A percentile compares a stretch with the other conserved stretches of the same genome.
These are phyloP conservation scores for Cladosporium sp. DNA, from an alignment of 2,329 filamentous ascomycete genomes.

Conservation along the genomic window DNA sequence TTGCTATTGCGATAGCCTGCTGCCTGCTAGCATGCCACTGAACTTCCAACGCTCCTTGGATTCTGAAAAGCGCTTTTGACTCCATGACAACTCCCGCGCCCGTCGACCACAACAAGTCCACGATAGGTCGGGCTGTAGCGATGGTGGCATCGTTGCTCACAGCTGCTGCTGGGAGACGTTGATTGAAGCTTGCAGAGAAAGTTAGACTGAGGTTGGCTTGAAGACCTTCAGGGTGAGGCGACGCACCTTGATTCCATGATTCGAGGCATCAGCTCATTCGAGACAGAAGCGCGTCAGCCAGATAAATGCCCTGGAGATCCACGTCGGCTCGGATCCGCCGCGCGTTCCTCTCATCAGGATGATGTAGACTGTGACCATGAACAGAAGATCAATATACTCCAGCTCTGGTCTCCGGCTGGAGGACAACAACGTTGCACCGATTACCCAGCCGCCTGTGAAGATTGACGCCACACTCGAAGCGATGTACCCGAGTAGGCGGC, in stretches of 20 bases:
- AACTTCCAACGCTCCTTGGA: no score
- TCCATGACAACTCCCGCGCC: no score
- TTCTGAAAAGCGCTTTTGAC: no score
- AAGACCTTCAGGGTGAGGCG: no score
- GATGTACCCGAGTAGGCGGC: not conserved
- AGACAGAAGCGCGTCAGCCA: not conserved
- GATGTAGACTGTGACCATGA: not conserved
- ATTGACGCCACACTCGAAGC: not conserved
- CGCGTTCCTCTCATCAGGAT: not conserved
- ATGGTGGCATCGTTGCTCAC: no score
- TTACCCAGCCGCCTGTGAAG: not conserved
- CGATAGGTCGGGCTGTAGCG: no score
- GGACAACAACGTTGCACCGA: not conserved
- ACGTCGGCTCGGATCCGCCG: not conserved
- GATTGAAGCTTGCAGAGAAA: no score
- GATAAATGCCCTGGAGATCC: not conserved
- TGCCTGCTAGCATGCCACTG: no score
- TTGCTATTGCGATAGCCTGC: no score
- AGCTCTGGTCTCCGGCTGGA: not conserved
- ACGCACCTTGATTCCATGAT: not conserved
- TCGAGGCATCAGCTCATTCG: not conserved
- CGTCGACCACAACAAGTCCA: no score
- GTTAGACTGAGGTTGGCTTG: no score
- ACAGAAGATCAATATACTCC: not conserved
- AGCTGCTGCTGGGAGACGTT: no score